Evolutionary conservation across 176 grass and related monocot genomes (phyloP).

Genomic region (Microstegium vimineum): DNA sequence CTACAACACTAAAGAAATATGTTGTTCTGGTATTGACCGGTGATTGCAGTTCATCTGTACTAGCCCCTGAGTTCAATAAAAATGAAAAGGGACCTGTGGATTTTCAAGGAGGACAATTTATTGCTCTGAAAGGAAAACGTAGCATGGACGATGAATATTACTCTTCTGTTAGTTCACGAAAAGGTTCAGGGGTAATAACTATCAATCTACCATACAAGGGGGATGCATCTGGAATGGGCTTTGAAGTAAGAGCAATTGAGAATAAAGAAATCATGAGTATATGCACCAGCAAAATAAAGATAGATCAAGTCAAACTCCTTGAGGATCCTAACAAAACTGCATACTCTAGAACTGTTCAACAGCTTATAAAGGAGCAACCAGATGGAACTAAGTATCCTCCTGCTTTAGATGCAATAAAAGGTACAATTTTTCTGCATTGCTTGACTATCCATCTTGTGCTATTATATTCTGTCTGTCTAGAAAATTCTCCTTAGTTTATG

Average conservation of each 20-base stretch:
- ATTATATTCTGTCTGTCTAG: neutral
- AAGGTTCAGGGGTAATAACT: slow-evolving; percentile 68
- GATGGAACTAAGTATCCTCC: slow-evolving; percentile 67
- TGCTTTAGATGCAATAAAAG: slow-evolving; percentile 85
- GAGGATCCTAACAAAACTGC: slow-evolving; percentile 58
- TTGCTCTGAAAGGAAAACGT: slow-evolving; percentile 93
- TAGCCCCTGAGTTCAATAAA: slow-evolving; percentile 32
- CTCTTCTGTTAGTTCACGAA: slow-evolving; percentile 62
- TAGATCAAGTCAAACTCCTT: slow-evolving; percentile 90
- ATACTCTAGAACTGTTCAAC: slow-evolving; percentile 83
- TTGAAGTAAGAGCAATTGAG: slow-evolving; percentile 78
- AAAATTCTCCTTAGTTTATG: neutral
- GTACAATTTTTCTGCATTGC: slow-evolving; percentile 36
- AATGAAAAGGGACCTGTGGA: slow-evolving; percentile 48
- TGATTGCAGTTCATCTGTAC: slow-evolving; percentile 55
- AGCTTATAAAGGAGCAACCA: slow-evolving; percentile 60
- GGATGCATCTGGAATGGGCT: slow-evolving; percentile 58
- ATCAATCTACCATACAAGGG: slow-evolving; percentile 72
- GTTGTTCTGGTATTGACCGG: slow-evolving; percentile 71
- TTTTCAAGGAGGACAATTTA: slow-evolving; percentile 67
- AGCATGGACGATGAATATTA: slow-evolving; percentile 81
- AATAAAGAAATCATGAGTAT: slow-evolving; percentile 79
- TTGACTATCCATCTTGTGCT: neutral
- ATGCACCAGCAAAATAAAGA: slow-evolving; percentile 88
- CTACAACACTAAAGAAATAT: slow-evolving; percentile 55